These are phyloP conservation scores for Cryptococcus sp. DNA, from an alignment of 1,284 basidiomycete genomes.

Conservation along the genomic window DNA sequence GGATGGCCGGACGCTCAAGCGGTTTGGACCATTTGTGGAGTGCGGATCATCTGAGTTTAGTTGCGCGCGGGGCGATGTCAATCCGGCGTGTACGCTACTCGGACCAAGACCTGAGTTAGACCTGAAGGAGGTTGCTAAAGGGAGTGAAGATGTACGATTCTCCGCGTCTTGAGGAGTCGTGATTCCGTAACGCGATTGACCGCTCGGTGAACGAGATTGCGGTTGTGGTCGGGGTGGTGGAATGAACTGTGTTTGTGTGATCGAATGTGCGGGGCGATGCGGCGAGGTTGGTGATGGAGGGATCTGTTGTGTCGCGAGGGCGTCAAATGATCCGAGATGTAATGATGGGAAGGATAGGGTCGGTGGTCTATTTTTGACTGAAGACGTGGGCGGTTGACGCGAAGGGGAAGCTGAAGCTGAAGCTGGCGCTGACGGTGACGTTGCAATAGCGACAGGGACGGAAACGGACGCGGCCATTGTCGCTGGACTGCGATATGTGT, in stretches of 20 bases:
- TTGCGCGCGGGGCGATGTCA: background rate
- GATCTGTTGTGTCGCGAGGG: slow-evolving; percentile 1
- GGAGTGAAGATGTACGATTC: background rate
- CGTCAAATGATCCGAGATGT: slow-evolving; percentile 35
- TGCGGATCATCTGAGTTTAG: background rate
- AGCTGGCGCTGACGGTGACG: too few species aligned
- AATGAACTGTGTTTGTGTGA: background rate
- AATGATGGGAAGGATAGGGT: slow-evolving; percentile 29
- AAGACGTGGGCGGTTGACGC: too few species aligned
- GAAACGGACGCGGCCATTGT: too few species aligned
- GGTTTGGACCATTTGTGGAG: background rate
- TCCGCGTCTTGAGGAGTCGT: background rate
- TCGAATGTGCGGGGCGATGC: slow-evolving; percentile 12
- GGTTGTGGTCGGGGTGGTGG: too few species aligned
- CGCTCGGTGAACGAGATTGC: too few species aligned
- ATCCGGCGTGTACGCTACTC: background rate
- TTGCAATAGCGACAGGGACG: too few species aligned
- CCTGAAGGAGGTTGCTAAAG: background rate
- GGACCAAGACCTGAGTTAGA: background rate
- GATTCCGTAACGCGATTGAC: background rate
- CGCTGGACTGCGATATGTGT: too few species aligned
- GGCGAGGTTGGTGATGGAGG: slow-evolving; percentile 4
- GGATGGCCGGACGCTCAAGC: slow-evolving; percentile 10
- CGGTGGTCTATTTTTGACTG: slow-evolving; percentile 12
- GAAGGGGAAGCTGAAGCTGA: too few species aligned